phyloP scores from a whole-genome alignment of 2,329 filamentous ascomycete genomes.

The Blumeriella jaapii region DNA sequence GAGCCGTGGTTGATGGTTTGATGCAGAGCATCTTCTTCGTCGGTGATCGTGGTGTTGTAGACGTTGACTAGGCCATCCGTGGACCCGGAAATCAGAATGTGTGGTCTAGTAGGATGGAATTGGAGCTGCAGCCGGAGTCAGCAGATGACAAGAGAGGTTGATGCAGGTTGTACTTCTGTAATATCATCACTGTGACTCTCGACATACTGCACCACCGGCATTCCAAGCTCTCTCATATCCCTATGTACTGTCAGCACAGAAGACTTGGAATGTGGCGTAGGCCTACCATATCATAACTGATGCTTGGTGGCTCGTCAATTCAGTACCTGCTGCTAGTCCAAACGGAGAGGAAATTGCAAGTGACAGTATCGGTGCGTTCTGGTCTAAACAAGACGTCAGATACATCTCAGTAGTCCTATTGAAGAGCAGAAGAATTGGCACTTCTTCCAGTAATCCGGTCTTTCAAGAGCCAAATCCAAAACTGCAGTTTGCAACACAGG shows the following conservation, averaged over 20 bases:
- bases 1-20: slow-evolving; percentile 70
- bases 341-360: slow-evolving; percentile 48
- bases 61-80: slow-evolving; percentile 73
- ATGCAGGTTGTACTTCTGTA: slow-evolving; percentile 36
- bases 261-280: neutral
- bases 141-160: slow-evolving; percentile 7
- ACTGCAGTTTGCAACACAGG: no score
- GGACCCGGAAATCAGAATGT: slow-evolving; percentile 61
- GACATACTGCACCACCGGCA: slow-evolving; percentile 42
- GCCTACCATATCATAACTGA: slow-evolving; percentile 49
- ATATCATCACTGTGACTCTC: slow-evolving; percentile 60
- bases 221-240: slow-evolving; percentile 43
- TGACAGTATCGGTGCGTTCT: slow-evolving; percentile 46
- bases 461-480: no score
- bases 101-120: slow-evolving; percentile 48
- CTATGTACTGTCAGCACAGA: slow-evolving; percentile 27
- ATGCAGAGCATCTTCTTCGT: slow-evolving; percentile 67
- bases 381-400: slow-evolving; percentile 26
- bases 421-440: no score
- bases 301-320: slow-evolving; percentile 52
- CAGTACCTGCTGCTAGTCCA: slow-evolving; percentile 60
- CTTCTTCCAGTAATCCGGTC: no score
- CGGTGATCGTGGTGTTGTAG: slow-evolving; percentile 56
- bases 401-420: no score
- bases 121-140: slow-evolving; percentile 38